Evolutionary conservation across 1,284 basidiomycete genomes (phyloP).

Genomic region (Cutaneotrichosporon sp.): DNA sequence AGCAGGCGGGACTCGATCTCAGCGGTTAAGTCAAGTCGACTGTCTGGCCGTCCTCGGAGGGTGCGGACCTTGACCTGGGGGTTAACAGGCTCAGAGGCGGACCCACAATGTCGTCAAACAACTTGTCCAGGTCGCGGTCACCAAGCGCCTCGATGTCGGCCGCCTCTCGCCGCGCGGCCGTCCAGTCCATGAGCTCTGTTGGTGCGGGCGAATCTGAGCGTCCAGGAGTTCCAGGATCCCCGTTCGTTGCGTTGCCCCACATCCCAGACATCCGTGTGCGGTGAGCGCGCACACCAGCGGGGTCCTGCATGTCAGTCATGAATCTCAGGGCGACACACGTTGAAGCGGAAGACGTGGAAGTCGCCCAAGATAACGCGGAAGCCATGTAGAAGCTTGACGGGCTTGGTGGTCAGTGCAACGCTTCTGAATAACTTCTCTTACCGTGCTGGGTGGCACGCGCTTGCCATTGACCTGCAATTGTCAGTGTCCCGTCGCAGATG

Average conservation of each 20-base stretch:
- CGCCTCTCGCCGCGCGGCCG: slow-evolving; percentile 86
- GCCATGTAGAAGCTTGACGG: slow-evolving; percentile 63
- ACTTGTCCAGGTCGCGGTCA: slow-evolving; percentile 87
- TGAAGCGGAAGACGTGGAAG: slow-evolving; percentile 96
- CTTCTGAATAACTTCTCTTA: slow-evolving; percentile 37
- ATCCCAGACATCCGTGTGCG: slow-evolving; percentile 24
- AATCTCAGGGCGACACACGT: slow-evolving; percentile 57
- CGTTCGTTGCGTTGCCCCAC: slow-evolving; percentile 14
- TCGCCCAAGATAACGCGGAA: slow-evolving; percentile 96
- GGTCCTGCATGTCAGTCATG: slow-evolving; percentile 48
- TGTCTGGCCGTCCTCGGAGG: slow-evolving; percentile 63
- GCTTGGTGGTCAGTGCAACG: slow-evolving; percentile 22
- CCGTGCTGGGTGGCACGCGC: slow-evolving; percentile 70
- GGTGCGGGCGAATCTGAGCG: slow-evolving; percentile 56
- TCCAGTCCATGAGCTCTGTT: slow-evolving; percentile 83
- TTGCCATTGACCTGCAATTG: slow-evolving; percentile 79
- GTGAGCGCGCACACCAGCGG: slow-evolving; percentile 86
- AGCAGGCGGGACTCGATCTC: slow-evolving; percentile 40
- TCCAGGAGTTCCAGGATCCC: slow-evolving; percentile 46
- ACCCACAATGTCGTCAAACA: slow-evolving; percentile 66
- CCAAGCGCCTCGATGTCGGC: slow-evolving; percentile 85
- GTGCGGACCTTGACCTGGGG: slow-evolving; percentile 76
- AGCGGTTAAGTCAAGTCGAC: slow-evolving; percentile 37
- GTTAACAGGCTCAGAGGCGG: neutral
- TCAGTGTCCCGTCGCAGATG: neutral